Evolutionary conservation across 805 yeast species (phyloP).

Genomic region (Yarrowia deformans): DNA sequence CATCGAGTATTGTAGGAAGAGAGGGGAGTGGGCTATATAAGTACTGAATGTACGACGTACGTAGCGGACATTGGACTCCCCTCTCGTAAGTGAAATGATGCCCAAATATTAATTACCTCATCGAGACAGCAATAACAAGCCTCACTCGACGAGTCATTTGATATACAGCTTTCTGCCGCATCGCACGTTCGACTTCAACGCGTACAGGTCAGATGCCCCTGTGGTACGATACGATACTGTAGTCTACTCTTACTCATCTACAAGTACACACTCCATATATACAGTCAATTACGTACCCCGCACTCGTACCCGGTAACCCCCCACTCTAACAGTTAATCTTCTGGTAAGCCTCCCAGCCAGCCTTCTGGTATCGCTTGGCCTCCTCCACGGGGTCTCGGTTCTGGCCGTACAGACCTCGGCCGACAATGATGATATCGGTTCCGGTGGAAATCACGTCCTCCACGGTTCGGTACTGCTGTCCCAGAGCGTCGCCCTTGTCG

Average conservation of each 20-base stretch:
- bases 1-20: no score
- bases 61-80: no score
- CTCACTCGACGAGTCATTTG: no score
- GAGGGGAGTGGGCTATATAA: no score
- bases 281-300: not conserved
- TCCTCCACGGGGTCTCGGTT: constrained; percentile 91
- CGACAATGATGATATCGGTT: constrained; percentile 97
- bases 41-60: no score
- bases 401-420: constrained; percentile 93
- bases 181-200: no score
- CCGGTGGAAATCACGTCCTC: constrained; percentile 82
- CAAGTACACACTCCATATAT: not conserved
- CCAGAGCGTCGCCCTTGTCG: constrained; percentile 93
- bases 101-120: no score
- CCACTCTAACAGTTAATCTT: constrained; percentile 20
- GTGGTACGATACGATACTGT: no score
- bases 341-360: constrained; percentile 92
- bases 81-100: no score
- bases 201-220: no score
- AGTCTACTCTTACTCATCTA: not conserved
- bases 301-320: not conserved
- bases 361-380: constrained; percentile 85
- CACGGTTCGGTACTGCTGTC: constrained; percentile 96
- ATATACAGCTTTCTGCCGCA: no score
- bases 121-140: no score